These are phyloP conservation scores for Chaetomium sp. DNA, from an alignment of 2,329 filamentous ascomycete genomes.

Conservation along the genomic window DNA sequence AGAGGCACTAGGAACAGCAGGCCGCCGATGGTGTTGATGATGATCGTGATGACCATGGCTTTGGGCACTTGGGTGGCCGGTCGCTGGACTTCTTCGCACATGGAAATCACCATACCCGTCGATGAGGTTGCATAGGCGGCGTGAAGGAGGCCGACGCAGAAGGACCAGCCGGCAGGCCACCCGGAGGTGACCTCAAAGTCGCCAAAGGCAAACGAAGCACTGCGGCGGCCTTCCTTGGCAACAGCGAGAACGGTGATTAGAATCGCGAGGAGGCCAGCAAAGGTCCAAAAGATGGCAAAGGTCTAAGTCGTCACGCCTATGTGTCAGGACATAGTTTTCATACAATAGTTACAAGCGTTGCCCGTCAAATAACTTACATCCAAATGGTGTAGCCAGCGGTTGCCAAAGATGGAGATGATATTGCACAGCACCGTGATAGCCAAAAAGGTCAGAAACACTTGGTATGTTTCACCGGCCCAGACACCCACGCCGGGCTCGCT, in stretches of 20 bases:
- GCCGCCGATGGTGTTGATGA: conserved; percentile 60
- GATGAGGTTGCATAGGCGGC: conserved; percentile 69
- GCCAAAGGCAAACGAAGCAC: conserved; percentile 58
- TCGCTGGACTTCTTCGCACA: conserved; percentile 66
- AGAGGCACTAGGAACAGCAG: conserved; percentile 63
- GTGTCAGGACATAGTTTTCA: not conserved
- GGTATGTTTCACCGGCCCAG: conserved; percentile 49
- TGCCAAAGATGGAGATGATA: conserved; percentile 59
- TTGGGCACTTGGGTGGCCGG: conserved; percentile 64
- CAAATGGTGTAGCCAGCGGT: conserved; percentile 58
- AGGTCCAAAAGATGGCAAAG: conserved; percentile 68
- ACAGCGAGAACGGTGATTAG: conserved; percentile 56
- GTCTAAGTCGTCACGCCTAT: conserved; percentile 40
- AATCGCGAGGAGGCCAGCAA: conserved; percentile 62
- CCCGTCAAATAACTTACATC: conserved; percentile 48
- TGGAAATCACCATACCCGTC: conserved; percentile 73
- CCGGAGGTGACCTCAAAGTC: conserved; percentile 63
- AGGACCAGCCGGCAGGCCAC: conserved; percentile 64
- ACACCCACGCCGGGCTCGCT: conserved; percentile 37
- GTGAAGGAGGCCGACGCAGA: conserved; percentile 65
- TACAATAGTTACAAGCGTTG: not conserved
- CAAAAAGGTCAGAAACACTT: conserved; percentile 66
- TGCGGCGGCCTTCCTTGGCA: conserved; percentile 61
- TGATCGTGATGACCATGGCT: conserved; percentile 62
- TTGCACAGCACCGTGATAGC: conserved; percentile 60